A percentile compares a stretch with the other conserved stretches of the same genome.
phyloP scores from a whole-genome alignment of 768 basidiomycete species.

The Pisolithus microcarpus region DNA sequence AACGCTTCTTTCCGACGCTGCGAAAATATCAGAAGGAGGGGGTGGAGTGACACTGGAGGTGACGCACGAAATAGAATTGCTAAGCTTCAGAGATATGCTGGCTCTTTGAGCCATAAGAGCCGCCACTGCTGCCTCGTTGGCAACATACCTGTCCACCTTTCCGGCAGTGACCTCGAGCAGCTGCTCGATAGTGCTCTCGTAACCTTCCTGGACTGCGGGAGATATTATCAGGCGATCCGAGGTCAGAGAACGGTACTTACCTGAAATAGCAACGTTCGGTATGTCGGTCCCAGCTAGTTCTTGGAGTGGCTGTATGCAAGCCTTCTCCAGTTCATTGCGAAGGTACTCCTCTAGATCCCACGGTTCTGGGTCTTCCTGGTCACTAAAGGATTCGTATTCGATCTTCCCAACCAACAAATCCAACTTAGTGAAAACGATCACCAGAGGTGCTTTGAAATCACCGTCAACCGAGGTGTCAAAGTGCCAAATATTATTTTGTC shows the following conservation, averaged over 20 bases:
- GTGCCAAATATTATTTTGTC: background rate
- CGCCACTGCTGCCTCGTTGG: slow-evolving; percentile 3
- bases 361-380: background rate
- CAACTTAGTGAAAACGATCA: slow-evolving; percentile 5
- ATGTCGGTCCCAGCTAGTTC: background rate
- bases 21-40: background rate
- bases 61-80: slow-evolving; percentile 2
- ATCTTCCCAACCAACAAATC: background rate
- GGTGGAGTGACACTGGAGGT: background rate
- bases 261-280: slow-evolving; percentile 2
- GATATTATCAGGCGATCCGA: background rate
- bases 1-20: slow-evolving; percentile 6
- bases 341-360: background rate
- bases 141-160: slow-evolving; percentile 3
- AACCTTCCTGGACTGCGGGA: background rate
- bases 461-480: background rate
- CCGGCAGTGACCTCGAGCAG: slow-evolving; percentile 3
- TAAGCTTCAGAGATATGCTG: slow-evolving; percentile 2
- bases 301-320: slow-evolving; percentile 3
- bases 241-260: background rate
- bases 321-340: background rate
- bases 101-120: slow-evolving; percentile 5
- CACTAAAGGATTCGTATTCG: background rate
- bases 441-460: background rate
- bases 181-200: background rate